These are phyloP conservation scores for Sporothrix pseudoabietina DNA, from an alignment of 2,329 filamentous ascomycete species.

Conservation along the genomic window DNA sequence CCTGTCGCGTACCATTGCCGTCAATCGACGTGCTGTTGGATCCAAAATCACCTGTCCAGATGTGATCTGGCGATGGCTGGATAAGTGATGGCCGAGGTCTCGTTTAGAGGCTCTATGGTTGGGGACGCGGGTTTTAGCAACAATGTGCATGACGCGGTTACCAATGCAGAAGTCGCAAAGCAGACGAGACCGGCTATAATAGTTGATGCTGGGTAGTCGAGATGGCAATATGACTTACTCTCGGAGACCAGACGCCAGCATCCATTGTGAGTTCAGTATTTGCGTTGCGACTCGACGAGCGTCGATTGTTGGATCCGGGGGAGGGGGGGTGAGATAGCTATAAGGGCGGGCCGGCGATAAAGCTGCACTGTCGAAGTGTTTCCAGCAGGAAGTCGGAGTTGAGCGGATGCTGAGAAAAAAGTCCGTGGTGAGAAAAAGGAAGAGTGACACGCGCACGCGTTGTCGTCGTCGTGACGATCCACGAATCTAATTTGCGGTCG, in stretches of 20 bases:
- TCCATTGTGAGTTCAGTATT: conserved; percentile 30
- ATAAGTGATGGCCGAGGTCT: conserved; percentile 25
- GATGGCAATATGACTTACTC: conserved; percentile 14
- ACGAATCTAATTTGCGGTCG: conserved; percentile 13
- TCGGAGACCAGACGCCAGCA: conserved; percentile 26
- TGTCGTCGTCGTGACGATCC: conserved; percentile 18
- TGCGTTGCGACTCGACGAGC: conserved; percentile 27
- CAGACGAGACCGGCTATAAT: background rate
- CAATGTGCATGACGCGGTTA: background rate
- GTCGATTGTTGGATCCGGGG: background rate
- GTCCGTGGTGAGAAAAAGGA: background rate
- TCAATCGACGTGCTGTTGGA: background rate
- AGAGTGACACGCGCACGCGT: background rate
- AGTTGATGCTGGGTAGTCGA: background rate
- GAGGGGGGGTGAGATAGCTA: background rate
- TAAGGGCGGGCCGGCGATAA: background rate
- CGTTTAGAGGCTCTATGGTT: conserved; percentile 29
- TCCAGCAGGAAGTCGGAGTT: background rate
- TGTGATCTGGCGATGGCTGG: background rate
- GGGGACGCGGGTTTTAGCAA: conserved; percentile 16
- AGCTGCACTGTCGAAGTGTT: background rate
- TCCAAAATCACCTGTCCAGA: background rate
- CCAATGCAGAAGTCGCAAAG: background rate
- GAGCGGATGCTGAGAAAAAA: background rate
- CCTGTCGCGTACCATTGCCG: conserved; percentile 15